Conservation (phyloP, 2,329 filamentous ascomycete genomes). For the Fusarium verticillioides region DNA sequence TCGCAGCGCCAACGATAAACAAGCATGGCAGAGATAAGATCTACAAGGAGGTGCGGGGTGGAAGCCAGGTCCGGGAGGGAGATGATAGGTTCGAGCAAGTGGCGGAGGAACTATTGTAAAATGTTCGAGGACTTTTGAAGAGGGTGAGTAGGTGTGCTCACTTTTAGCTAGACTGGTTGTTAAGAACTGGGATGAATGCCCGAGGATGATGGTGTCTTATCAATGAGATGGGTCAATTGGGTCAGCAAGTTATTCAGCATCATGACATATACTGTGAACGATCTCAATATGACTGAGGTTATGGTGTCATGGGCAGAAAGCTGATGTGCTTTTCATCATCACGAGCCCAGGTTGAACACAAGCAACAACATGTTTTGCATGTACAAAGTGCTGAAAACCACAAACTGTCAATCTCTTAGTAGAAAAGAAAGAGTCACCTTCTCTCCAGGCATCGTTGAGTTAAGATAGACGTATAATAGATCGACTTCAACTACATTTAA, state of each 20-base stretch:
- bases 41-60: conserved; percentile 20
- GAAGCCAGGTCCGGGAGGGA: conserved; percentile 9
- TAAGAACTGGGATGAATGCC: neutral
- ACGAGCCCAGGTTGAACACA: neutral
- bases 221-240: neutral
- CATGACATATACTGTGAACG: neutral
- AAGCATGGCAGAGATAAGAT: conserved; percentile 22
- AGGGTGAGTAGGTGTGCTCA: neutral
- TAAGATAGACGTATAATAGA: accelerated
- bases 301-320: neutral
- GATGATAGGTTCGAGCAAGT: conserved; percentile 31
- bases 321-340: neutral
- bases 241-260: neutral
- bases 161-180: neutral
- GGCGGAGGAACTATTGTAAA: conserved; percentile 39
- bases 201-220: neutral
- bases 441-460: neutral
- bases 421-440: too few relatives aligned
- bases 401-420: too few relatives aligned
- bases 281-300: neutral
- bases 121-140: neutral
- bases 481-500: neutral
- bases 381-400: neutral
- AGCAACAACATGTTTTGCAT: accelerated
- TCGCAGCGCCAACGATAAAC: conserved; percentile 8